Percentiles rank a stretch among this genome's conserved stretches.
Conservation (phyloP, 1,284 basidiomycete genomes). For the Irpex sp. region DNA sequence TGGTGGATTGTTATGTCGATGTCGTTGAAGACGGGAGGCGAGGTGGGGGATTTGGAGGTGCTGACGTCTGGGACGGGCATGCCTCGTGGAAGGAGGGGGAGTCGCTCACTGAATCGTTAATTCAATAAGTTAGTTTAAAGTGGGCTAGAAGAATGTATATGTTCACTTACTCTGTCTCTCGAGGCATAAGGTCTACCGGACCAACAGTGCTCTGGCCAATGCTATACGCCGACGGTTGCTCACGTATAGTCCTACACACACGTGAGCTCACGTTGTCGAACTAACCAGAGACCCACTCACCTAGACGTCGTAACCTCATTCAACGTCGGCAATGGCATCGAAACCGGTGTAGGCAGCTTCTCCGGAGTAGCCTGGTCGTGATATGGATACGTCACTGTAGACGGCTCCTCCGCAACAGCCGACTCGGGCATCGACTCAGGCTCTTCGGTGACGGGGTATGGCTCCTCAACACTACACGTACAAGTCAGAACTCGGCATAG, state of each 20-base stretch:
- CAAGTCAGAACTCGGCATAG: background rate
- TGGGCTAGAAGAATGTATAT: too few species aligned
- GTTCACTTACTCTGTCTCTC: conserved; percentile 23
- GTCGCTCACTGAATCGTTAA: too few species aligned
- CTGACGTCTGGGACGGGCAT: conserved; percentile 14
- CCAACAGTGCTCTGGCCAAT: conserved; percentile 21
- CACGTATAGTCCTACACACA: conserved; percentile 15
- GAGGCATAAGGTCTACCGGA: conserved; percentile 15
- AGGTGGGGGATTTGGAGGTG: conserved; percentile 10
- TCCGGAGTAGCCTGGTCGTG: background rate
- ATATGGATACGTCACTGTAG: background rate
- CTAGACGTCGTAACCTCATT: conserved; percentile 32
- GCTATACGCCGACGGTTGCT: conserved; percentile 25
- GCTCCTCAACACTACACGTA: background rate
- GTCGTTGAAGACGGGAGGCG: conserved; percentile 3
- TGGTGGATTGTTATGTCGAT: conserved; percentile 12
- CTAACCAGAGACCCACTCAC: conserved; percentile 19
- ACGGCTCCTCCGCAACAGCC: background rate
- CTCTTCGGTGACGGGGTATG: background rate
- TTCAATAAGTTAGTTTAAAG: too few species aligned
- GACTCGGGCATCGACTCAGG: conserved; percentile 24
- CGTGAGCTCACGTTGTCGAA: too few species aligned
- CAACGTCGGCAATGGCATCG: conserved; percentile 34
- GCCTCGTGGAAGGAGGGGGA: conserved; percentile 29
- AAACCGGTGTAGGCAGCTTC: conserved; percentile 16